Conservation (phyloP, 345 rosid species). For the Dipteronia sinensis region DNA sequence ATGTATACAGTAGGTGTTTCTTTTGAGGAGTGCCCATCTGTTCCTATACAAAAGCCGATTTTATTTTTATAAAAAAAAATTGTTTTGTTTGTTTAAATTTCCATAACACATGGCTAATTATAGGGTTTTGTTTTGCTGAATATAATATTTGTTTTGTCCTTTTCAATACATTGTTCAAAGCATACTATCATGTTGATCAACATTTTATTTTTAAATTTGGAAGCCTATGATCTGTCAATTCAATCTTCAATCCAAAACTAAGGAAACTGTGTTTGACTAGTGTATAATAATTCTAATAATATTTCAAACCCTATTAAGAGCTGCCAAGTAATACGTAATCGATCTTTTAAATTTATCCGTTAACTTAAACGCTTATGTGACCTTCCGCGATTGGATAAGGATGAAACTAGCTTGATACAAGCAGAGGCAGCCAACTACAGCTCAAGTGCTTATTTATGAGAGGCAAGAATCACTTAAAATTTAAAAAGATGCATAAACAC, state of each 20-base stretch:
- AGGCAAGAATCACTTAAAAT: neutral
- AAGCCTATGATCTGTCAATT: conserved; percentile 2
- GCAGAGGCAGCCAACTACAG: neutral
- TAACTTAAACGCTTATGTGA: neutral
- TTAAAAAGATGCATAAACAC: neutral
- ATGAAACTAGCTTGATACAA: neutral
- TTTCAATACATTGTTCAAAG: neutral
- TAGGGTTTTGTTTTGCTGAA: neutral
- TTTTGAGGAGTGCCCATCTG: conserved; percentile 10
- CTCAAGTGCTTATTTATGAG: neutral
- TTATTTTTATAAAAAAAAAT: neutral
- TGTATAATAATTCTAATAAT: too few relatives aligned
- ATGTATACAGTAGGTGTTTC: conserved; percentile 5
- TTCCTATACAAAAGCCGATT: neutral
- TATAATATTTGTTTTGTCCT: neutral
- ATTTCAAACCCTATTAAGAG: neutral
- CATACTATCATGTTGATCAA: neutral
- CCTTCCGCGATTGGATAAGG: neutral
- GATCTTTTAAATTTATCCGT: neutral
- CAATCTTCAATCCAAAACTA: neutral
- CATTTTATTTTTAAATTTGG: neutral
- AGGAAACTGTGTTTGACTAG: neutral
- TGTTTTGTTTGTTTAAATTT: neutral
- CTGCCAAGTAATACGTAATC: neutral
- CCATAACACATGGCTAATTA: neutral